Evolutionary conservation across 139 green algal species (phyloP), one percentile per base, ranked within the genome.

Genomic region (Chlorella sp.): DNA sequence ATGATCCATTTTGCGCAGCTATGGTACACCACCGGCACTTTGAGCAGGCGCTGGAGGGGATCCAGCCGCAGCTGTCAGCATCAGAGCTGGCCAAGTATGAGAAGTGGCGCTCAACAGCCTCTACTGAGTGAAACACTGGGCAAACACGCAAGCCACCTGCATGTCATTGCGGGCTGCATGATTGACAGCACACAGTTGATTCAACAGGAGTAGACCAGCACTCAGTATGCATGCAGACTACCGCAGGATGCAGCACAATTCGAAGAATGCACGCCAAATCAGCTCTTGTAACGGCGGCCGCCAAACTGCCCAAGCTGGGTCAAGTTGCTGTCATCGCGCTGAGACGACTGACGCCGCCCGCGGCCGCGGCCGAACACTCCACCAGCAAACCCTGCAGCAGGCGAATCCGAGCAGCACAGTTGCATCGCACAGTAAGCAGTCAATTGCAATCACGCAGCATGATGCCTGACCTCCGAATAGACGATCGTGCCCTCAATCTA

Each of bases 21-120:
- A 44, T 85, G 5, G 91, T 96, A n/a, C 67, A 46, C 3, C 81
- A 38, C 0, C 75, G 85, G 16, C 93, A 96, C 85, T 94, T 96
- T 56, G 26, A 40, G 8, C 76, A 76, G 2, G 92, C 93, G 14
- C 72, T 87, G 65, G 51, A n/a, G 0, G 67, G 86, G 28, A 72
- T 85, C 8, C 75, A 62, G 65, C 90, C 92, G 2, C 76, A 88
- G 4, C 80, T 95, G 70, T 88, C 78, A 2, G 62, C 70, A 3
- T 58, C 70, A n/a, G 74, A 87, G 65, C 81, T 95, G 73, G 72
- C 76, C 20, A 44, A 80, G 70, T 93, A 92, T 20, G 90, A 76
- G 17, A 20, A 34, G 11, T 84, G 79, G 79, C 26, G 72, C 43
- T 54, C 46, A 8, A 19, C 8, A 11, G 8, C 8, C 11, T 54